These are phyloP conservation scores for Citrus maxima DNA, from an alignment of 345 rosid genomes.

Conservation along the genomic window DNA sequence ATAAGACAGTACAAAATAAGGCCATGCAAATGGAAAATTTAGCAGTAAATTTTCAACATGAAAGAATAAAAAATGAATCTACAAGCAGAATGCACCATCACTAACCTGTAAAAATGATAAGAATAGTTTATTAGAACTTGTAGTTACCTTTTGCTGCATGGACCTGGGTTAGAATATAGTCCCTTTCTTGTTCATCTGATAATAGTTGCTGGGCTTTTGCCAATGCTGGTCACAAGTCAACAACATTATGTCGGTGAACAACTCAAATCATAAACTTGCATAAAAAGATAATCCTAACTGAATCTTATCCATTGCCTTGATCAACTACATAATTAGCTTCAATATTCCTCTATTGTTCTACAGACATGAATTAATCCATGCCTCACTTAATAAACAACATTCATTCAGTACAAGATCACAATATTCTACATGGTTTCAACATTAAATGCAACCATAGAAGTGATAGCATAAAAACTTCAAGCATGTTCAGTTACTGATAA, in stretches of 20 bases:
- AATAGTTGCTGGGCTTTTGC: constrained; percentile 92
- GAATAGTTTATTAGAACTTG: not conserved
- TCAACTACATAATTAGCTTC: not conserved
- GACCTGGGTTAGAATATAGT: constrained; percentile 79
- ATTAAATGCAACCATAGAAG: not conserved
- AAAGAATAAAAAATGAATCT: not conserved
- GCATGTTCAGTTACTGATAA: not conserved
- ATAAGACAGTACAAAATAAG: not conserved
- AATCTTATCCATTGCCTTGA: not conserved
- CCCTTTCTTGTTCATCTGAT: constrained; percentile 86
- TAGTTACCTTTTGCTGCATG: constrained; percentile 78
- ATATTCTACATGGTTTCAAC: not conserved
- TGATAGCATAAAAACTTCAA: not conserved
- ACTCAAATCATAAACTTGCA: not conserved
- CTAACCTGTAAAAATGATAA: not conserved
- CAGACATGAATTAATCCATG: not conserved
- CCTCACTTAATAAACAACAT: not conserved
- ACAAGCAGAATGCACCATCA: constrained; percentile 5
- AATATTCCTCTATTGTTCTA: not conserved
- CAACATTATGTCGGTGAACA: constrained; percentile 13
- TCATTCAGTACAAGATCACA: not conserved
- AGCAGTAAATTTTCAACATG: not conserved
- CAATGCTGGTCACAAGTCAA: constrained; percentile 59
- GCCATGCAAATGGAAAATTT: not conserved
- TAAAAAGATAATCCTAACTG: not conserved